Evolutionary conservation across 768 basidiomycete genomes (phyloP).

Genomic region (Boletus huronensis): DNA sequence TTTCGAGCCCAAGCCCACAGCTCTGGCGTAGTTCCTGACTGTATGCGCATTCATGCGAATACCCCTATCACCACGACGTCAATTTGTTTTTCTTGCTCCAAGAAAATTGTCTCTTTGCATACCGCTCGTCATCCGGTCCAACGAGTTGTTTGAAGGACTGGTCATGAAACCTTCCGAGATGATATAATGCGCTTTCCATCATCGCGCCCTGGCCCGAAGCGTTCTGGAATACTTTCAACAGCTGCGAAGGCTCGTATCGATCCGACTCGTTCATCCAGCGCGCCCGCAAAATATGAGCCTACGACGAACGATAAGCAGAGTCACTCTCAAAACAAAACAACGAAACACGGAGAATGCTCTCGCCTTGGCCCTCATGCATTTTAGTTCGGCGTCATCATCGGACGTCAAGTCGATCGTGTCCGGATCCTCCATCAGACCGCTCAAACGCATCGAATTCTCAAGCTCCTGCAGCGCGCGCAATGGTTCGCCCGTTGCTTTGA

Average conservation of each 20-base stretch:
- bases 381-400: conserved; percentile 47
- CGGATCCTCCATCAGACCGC: conserved; percentile 44
- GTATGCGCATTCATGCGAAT: conserved; percentile 64
- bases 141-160: conserved; percentile 60
- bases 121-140: conserved; percentile 53
- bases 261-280: conserved; percentile 93
- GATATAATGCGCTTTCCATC: conserved; percentile 84
- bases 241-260: conserved; percentile 63
- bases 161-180: conserved; percentile 88
- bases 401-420: conserved; percentile 54
- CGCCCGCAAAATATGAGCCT: conserved; percentile 80
- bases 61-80: conserved; percentile 38
- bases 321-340: background rate
- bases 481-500: conserved; percentile 74
- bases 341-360: conserved; percentile 1
- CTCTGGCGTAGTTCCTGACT: conserved; percentile 61
- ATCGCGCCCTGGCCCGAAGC: conserved; percentile 49
- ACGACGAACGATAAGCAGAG: background rate
- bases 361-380: conserved; percentile 71
- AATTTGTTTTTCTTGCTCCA: background rate
- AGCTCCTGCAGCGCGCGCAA: conserved; percentile 85
- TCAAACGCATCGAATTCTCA: conserved; percentile 62
- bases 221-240: conserved; percentile 55
- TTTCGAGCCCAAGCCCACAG: conserved; percentile 83
- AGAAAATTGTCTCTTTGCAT: background rate